A percentile compares a stretch with the other conserved stretches of the same genome.
These are phyloP conservation scores for Fraxinus quadrangulata DNA, from an alignment of 257 asterid species.

Conservation along the genomic window DNA sequence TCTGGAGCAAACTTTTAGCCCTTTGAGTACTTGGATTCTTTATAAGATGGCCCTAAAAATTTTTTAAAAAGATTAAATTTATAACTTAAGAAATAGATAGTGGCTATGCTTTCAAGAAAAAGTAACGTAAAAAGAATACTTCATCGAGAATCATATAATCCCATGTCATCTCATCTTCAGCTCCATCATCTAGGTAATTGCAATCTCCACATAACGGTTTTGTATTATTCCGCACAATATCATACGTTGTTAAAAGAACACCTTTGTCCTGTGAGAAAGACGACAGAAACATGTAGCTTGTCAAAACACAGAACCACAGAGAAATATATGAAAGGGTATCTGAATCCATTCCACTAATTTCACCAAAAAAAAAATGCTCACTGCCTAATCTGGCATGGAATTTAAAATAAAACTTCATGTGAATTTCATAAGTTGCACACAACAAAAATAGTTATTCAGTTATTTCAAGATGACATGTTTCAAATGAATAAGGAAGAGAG, in stretches of 20 bases:
- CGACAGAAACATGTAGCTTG: conserved; percentile 11
- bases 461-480: neutral
- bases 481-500: conserved; percentile 16
- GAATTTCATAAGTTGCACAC: conserved; percentile 5
- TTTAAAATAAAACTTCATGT: conserved; percentile 6
- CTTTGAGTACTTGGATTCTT: conserved; percentile 97
- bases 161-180: conserved; percentile 70
- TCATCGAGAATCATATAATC: conserved; percentile 95
- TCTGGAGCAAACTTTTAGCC: conserved; percentile 93
- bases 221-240: conserved; percentile 78
- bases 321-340: neutral
- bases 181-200: conserved; percentile 40
- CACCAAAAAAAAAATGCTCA: conserved; percentile 10
- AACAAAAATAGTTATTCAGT: conserved; percentile 21
- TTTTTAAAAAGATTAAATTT: conserved; percentile 4
- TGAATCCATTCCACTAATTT: conserved; percentile 3
- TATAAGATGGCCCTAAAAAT: conserved; percentile 91
- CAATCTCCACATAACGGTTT: conserved; percentile 66
- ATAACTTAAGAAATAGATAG: conserved; percentile 7
- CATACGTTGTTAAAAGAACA: conserved; percentile 86
- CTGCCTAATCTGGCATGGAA: conserved; percentile 8
- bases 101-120: neutral
- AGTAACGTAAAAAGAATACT: conserved; percentile 38
- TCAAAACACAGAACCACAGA: neutral
- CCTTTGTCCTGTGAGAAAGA: conserved; percentile 69